These are phyloP conservation scores for Trichocomaceae sp. DNA, from an alignment of 2,329 filamentous ascomycete species.

Conservation along the genomic window DNA sequence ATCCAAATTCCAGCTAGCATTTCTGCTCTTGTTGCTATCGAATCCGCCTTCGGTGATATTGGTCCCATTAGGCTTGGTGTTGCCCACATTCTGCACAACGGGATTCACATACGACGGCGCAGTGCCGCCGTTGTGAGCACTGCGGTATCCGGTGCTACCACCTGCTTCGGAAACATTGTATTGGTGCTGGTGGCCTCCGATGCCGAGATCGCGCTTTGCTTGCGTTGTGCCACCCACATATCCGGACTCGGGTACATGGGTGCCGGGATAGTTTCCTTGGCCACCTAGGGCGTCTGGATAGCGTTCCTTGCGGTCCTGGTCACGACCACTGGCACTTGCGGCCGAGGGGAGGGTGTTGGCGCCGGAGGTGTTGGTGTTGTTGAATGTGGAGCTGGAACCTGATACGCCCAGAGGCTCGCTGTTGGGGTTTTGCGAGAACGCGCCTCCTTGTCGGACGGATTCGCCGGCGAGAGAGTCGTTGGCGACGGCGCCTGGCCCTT, in stretches of 20 bases:
- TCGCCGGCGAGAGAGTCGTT: constrained; percentile 70
- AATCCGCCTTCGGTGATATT: constrained; percentile 47
- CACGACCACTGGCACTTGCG: constrained; percentile 40
- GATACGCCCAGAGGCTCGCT: constrained; percentile 45
- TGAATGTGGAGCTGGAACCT: constrained; percentile 49
- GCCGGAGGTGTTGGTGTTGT: constrained; percentile 50
- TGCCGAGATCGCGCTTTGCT: constrained; percentile 26
- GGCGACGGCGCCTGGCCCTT: constrained; percentile 58
- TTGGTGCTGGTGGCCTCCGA: constrained; percentile 16
- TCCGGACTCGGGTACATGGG: constrained; percentile 27
- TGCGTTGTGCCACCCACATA: constrained; percentile 31
- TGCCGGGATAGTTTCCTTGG: constrained; percentile 34
- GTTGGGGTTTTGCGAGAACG: constrained; percentile 55
- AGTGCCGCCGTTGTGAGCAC: constrained; percentile 23
- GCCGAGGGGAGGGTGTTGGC: constrained; percentile 48
- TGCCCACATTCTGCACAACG: constrained; percentile 23
- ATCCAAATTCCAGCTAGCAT: constrained; percentile 47
- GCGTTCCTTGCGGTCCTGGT: constrained; percentile 39
- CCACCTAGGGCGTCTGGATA: constrained; percentile 35
- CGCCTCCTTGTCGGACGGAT: constrained; percentile 55
- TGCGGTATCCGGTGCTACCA: constrained; percentile 23
- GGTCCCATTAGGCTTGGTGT: constrained; percentile 43
- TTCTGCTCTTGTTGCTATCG: constrained; percentile 34
- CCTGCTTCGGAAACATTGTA: constrained; percentile 18
- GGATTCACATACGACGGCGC: constrained; percentile 36